These are phyloP conservation scores for Fraxinus cuspidata DNA, from an alignment of 257 asterid species.

Conservation along the genomic window DNA sequence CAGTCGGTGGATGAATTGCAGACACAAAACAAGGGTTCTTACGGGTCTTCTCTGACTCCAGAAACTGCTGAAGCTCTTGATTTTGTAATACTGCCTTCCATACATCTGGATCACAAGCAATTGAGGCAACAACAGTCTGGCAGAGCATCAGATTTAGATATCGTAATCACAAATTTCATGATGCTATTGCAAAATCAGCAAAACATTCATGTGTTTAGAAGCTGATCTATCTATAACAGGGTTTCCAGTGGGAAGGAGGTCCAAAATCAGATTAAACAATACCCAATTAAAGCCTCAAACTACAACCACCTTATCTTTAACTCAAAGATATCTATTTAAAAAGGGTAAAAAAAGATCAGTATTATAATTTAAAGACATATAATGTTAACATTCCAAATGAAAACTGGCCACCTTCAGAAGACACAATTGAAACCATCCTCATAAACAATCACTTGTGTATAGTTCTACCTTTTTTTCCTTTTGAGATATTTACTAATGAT, in stretches of 20 bases:
- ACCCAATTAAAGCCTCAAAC: not conserved
- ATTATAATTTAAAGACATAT: not conserved
- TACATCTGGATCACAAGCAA: conserved; percentile 76
- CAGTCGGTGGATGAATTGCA: not conserved
- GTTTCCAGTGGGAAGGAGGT: not conserved
- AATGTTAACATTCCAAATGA: not conserved
- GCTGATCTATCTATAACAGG: not conserved
- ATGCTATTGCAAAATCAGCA: not conserved
- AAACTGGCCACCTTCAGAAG: not conserved
- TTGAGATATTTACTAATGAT: not conserved
- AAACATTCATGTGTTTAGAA: not conserved
- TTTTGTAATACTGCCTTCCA: conserved; percentile 74
- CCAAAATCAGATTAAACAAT: not conserved
- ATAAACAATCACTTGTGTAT: not conserved
- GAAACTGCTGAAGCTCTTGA: conserved; percentile 57
- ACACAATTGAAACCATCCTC: not conserved
- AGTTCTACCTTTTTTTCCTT: not conserved
- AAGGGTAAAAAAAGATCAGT: not conserved
- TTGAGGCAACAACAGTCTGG: conserved; percentile 81
- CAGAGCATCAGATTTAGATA: conserved; percentile 21
- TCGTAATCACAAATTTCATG: not conserved
- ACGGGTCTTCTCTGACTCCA: conserved; percentile 50
- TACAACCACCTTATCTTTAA: not conserved
- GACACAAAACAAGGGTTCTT: conserved; percentile 11
- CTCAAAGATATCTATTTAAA: not conserved